Conservation (phyloP, 257 asterid species). For the Cynanchum wilfordii region DNA sequence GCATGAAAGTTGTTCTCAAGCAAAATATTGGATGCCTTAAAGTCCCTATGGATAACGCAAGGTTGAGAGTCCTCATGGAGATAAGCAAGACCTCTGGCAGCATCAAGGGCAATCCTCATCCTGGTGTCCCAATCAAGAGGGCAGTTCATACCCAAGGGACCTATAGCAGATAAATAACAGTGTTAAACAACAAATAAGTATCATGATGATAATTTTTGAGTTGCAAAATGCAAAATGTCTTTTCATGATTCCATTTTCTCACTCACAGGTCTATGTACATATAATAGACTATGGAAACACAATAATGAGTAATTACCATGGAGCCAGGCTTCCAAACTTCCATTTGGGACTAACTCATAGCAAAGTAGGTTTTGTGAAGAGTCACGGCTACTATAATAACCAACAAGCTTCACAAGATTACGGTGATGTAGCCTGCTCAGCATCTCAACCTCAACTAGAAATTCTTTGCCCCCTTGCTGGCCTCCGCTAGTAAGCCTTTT, state of each 20-base stretch:
- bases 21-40: constrained; percentile 92
- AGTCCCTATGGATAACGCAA: constrained; percentile 94
- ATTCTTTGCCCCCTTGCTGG: constrained; percentile 95
- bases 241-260: not conserved
- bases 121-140: constrained; percentile 97
- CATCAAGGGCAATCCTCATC: constrained; percentile 97
- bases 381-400: constrained; percentile 76
- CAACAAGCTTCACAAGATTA: constrained; percentile 90
- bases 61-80: constrained; percentile 99
- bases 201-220: constrained; percentile 7
- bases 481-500: constrained; percentile 86
- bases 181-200: constrained; percentile 4
- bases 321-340: constrained; percentile 94
- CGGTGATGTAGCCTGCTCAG: constrained; percentile 97
- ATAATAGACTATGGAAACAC: not conserved
- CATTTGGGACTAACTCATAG: constrained; percentile 95
- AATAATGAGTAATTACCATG: constrained; percentile 53
- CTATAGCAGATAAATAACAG: constrained; percentile 37
- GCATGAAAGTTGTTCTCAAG: constrained; percentile 90
- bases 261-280: not conserved
- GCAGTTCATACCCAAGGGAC: constrained; percentile 86
- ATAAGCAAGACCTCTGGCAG: constrained; percentile 98
- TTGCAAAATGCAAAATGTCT: not conserved
- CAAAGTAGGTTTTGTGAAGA: constrained; percentile 84
- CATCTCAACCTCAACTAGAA: constrained; percentile 95